Base-by-base conservation (phyloP, 2,329 filamentous ascomycete species). In the Coniochaeta prunicola region DNA sequence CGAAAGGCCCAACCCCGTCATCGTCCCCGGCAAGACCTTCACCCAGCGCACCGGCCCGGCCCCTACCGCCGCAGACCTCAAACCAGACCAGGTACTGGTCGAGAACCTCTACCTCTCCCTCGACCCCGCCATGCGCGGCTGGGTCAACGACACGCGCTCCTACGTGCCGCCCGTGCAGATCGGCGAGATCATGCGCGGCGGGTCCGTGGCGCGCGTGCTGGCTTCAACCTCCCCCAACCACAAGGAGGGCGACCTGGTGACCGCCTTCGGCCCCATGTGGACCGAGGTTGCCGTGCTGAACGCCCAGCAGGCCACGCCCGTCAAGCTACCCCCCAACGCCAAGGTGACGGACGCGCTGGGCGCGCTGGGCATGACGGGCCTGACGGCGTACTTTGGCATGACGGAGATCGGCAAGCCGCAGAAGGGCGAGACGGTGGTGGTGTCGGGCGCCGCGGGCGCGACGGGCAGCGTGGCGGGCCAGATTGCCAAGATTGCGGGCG, bases 311-410 rank as follows among this genome's bases (percentile, higher is more conserved):
- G 63, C 71, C 17, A 66, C 70, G 19, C 55, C 61, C 30, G 55
- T 65, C 15, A 57, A 69, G 4, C 53, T 71, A 24, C 68, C 70
- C 7, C 34, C 63, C 1, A 68, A 69, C 13, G 67, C 64, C 19
- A 67, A 67, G 59, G 45, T 70, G 9, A 84, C 82, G 1, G 83
- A 87, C 66, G 74, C 79, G 2, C 71, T 84, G 59, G 78, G 80
- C 5, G 79, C 80, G 30, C 70, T 78, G 31, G 86, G 86, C 2
- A 75, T 81, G 72, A 86, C 85, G 0, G 86, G 84, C 0, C 63
- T 89, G 59, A 89, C 86, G 0, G 86, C 85, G 0, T 88, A 87
- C 66, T 88, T 88, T 63, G 86, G 86, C 3, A 80, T 88, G 67
- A 71, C 83, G 58, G 82, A 87, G 42, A 78, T 89, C 15, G 87